phyloP scores from a whole-genome alignment of 495 filamentous ascomycete species.

The Daldinia childiae region DNA sequence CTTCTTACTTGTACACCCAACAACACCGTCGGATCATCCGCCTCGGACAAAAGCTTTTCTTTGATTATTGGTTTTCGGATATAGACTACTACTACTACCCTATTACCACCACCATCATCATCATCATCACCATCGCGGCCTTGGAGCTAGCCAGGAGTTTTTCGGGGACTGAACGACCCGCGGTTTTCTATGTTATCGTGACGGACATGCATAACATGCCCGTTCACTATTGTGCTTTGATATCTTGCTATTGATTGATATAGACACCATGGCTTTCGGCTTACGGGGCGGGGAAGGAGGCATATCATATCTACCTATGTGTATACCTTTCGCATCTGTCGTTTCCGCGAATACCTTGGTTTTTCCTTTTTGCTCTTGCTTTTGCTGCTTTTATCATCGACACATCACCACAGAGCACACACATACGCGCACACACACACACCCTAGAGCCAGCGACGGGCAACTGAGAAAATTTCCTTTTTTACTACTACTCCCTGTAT shows the following conservation, averaged over 20 bases:
- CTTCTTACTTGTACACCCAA: neutral
- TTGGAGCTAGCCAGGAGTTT: constrained; percentile 13
- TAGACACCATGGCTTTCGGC: constrained; percentile 24
- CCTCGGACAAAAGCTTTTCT: constrained; percentile 15
- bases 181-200: constrained; percentile 1
- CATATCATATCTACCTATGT: neutral
- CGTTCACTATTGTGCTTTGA: neutral
- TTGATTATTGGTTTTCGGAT: constrained; percentile 20
- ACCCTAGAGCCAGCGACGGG: constrained; percentile 37
- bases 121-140: constrained; percentile 8
- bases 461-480: constrained; percentile 22
- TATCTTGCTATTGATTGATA: constrained; percentile 10
- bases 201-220: too few species aligned
- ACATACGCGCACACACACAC: too few species aligned
- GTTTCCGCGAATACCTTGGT: constrained; percentile 26
- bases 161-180: neutral
- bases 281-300: neutral
- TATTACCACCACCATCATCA: neutral
- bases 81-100: constrained; percentile 14
- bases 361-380: neutral
- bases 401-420: neutral
- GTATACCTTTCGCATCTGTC: constrained; percentile 25
- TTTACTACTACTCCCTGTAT: constrained; percentile 8
- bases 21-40: constrained; percentile 1
- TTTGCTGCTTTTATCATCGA: neutral